These are phyloP conservation scores for Oryza glumipatula DNA, from an alignment of 176 grass and related monocot genomes.

Conservation along the genomic window DNA sequence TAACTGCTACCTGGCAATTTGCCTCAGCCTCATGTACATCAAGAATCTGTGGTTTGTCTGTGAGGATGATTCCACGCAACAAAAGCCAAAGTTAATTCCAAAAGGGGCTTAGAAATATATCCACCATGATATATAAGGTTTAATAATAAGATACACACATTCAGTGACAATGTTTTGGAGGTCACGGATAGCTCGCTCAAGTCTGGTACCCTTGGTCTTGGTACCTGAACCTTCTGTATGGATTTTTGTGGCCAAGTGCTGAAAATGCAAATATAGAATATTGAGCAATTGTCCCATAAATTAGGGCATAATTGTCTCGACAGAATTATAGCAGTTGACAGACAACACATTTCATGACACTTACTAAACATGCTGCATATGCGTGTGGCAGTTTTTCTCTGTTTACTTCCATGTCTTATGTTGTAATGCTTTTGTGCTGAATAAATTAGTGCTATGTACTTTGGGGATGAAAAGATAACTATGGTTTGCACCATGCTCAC, in stretches of 20 bases:
- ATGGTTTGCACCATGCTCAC: not conserved
- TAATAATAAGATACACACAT: constrained; percentile 46
- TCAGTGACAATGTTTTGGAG: constrained; percentile 77
- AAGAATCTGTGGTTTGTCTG: constrained; percentile 65
- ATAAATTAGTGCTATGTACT: not conserved
- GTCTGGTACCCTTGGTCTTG: constrained; percentile 73
- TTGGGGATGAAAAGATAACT: constrained; percentile 11
- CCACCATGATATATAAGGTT: constrained; percentile 11
- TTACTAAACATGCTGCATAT: not conserved
- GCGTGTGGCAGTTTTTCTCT: not conserved
- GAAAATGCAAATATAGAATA: constrained; percentile 41
- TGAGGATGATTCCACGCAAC: constrained; percentile 39
- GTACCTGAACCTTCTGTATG: constrained; percentile 49
- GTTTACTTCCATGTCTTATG: constrained; percentile 7
- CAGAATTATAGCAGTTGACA: not conserved
- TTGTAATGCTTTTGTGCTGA: not conserved
- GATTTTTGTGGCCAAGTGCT: constrained; percentile 49
- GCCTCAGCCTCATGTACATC: constrained; percentile 62
- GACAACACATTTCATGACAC: not conserved
- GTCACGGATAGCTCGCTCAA: constrained; percentile 78
- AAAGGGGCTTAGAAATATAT: constrained; percentile 21
- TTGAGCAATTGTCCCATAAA: not conserved
- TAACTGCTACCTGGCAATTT: constrained; percentile 57
- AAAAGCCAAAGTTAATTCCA: constrained; percentile 38
- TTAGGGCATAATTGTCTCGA: constrained; percentile 4